These are phyloP conservation scores for Mucor indicus DNA, from an alignment of 371 early-diverging fungal species.

Conservation along the genomic window DNA sequence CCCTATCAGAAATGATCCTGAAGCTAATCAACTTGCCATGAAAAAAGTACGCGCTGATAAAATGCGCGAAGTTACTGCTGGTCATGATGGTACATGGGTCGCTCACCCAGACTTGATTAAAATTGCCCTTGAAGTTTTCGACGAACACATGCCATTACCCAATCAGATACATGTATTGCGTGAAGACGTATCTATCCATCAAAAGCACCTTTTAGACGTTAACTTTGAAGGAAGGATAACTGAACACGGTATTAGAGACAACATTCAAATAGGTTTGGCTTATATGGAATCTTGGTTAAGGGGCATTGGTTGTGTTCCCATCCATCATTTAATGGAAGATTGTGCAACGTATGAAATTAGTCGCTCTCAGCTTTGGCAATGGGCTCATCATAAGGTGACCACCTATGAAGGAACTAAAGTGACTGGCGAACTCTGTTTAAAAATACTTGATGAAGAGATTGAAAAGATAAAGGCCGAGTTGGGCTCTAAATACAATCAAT, in stretches of 20 bases:
- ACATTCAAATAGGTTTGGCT: conserved; percentile 85
- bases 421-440: conserved; percentile 70
- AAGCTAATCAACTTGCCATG: conserved; percentile 88
- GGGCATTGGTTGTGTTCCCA: conserved; percentile 94
- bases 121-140: conserved; percentile 84
- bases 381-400: conserved; percentile 85
- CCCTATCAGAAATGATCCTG: conserved; percentile 88
- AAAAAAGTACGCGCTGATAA: conserved; percentile 92
- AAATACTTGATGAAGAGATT: conserved; percentile 85
- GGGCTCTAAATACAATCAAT: conserved; percentile 57
- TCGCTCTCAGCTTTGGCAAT: conserved; percentile 95
- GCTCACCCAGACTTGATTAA: conserved; percentile 95
- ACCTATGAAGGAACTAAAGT: conserved; percentile 80
- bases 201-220: conserved; percentile 81
- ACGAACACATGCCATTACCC: conserved; percentile 93
- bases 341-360: conserved; percentile 94
- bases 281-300: conserved; percentile 97
- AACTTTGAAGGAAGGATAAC: conserved; percentile 80
- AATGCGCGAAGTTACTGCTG: conserved; percentile 89
- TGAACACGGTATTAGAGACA: conserved; percentile 85
- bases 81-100: conserved; percentile 97
- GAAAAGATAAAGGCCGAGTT: conserved; percentile 62
- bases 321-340: conserved; percentile 57
- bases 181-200: conserved; percentile 85
- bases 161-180: conserved; percentile 92